A percentile compares a stretch with the other conserved stretches of the same genome.
phyloP scores from a whole-genome alignment of 768 basidiomycete species.

The Mycena amicta region DNA sequence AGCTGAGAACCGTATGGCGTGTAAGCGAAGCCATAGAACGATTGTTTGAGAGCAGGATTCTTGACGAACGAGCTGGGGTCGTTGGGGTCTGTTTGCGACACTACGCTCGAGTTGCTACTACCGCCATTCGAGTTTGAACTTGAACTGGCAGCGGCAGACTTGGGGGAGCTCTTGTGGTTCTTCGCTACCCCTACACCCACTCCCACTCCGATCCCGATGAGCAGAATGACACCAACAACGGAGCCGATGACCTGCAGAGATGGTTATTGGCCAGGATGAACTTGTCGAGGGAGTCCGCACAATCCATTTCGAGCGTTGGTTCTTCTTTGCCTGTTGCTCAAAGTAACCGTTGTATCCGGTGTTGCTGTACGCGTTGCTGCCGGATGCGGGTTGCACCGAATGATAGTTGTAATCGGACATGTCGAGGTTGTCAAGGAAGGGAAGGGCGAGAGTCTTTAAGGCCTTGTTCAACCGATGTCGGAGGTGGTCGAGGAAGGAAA shows the following conservation, averaged over 20 bases:
- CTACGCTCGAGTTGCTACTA: constrained; percentile 21
- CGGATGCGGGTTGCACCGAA: background rate
- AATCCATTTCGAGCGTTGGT: constrained; percentile 54
- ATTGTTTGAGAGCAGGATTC: constrained; percentile 67
- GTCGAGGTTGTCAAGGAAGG: background rate
- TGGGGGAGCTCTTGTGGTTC: constrained; percentile 40
- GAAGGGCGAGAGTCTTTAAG: background rate
- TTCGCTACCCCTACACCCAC: constrained; percentile 70
- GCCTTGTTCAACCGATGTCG: no score
- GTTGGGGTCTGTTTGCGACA: constrained; percentile 45
- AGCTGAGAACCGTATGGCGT: constrained; percentile 74
- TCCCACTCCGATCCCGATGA: constrained; percentile 61
- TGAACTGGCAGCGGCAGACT: constrained; percentile 22
- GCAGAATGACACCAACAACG: constrained; percentile 45
- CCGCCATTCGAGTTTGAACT: constrained; percentile 13
- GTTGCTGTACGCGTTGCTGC: background rate
- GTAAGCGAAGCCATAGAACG: constrained; percentile 88
- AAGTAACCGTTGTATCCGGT: background rate
- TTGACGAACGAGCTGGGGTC: constrained; percentile 81
- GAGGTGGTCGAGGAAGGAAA: background rate
- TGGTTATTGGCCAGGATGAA: background rate
- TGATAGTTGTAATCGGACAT: constrained; percentile 36
- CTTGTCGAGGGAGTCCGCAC: constrained; percentile 40
- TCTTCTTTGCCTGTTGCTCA: constrained; percentile 13
- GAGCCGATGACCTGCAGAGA: constrained; percentile 53